phyloP scores from a whole-genome alignment of 805 yeast species.

The Hanseniaspora taiwanica region DNA sequence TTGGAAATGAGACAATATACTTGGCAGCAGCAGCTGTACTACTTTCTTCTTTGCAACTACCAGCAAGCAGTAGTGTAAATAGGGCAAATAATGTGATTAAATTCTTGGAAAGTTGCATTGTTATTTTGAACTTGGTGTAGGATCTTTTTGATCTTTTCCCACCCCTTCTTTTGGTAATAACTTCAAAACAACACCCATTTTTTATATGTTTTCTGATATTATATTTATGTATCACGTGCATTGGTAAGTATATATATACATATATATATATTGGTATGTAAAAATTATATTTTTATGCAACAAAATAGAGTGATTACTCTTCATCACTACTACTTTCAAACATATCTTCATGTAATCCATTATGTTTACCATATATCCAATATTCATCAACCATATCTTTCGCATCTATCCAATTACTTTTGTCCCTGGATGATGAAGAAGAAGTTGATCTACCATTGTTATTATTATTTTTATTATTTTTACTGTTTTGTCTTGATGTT shows the following conservation, averaged over 20 bases:
- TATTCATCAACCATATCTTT: conserved; percentile 4
- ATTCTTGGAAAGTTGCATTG: no score
- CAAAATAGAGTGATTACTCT: not conserved
- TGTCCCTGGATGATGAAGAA: not conserved
- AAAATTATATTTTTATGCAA: no score
- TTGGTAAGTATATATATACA: not conserved
- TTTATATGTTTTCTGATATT: no score
- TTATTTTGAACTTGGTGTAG: no score
- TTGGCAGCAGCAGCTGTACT: no score
- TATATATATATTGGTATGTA: not conserved
- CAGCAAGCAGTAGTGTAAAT: no score
- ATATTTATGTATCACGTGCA: no score
- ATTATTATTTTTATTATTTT: not conserved
- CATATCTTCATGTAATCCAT: conserved; percentile 4
- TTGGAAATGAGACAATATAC: not conserved
- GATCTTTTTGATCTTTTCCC: no score
- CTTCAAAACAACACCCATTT: no score
- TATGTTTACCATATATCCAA: conserved; percentile 3
- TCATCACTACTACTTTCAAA: conserved; percentile 7
- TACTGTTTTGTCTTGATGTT: not conserved
- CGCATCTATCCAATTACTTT: conserved; percentile 2
- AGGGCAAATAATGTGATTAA: no score
- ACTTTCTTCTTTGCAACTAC: no score
- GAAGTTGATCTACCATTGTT: not conserved
- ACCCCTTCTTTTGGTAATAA: no score